Evolutionary conservation across 2,329 filamentous ascomycete genomes (phyloP).

Genomic region (Fusarium siculi): DNA sequence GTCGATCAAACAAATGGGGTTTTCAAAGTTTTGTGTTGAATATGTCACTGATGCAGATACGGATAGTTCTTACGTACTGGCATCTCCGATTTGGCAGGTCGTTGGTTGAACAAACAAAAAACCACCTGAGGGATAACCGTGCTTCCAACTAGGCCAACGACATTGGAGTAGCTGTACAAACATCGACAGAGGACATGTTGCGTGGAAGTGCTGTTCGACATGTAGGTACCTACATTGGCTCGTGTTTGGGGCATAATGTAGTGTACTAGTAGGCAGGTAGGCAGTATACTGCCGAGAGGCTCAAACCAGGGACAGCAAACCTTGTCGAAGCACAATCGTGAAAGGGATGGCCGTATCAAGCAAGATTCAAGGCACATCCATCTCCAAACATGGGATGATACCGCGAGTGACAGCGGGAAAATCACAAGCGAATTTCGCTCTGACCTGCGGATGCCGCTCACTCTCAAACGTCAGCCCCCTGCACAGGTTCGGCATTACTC

Average conservation of each 20-base stretch:
- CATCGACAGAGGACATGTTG: not conserved
- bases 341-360: constrained; percentile 19
- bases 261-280: not conserved
- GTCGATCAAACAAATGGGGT: constrained; percentile 27
- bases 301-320: constrained; percentile 7
- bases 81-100: constrained; percentile 21
- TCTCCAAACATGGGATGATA: constrained; percentile 6
- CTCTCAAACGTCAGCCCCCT: constrained; percentile 26
- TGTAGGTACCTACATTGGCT: not conserved
- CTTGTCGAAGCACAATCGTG: constrained; percentile 5
- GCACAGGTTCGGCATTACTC: constrained; percentile 20
- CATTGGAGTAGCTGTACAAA: not conserved
- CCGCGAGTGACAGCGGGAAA: constrained; percentile 20
- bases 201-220: not conserved
- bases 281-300: constrained; percentile 19
- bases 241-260: not conserved
- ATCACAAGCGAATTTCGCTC: constrained; percentile 32
- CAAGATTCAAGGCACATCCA: constrained; percentile 13
- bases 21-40: constrained; percentile 9
- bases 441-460: constrained; percentile 20
- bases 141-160: not conserved
- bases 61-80: constrained; percentile 9
- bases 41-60: constrained; percentile 11
- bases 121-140: not conserved
- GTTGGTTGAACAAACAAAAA: constrained; percentile 3